Evolutionary conservation across 768 basidiomycete genomes (phyloP), one percentile per base, ranked within the genome.

Genomic region (Austroboletus festivus): DNA sequence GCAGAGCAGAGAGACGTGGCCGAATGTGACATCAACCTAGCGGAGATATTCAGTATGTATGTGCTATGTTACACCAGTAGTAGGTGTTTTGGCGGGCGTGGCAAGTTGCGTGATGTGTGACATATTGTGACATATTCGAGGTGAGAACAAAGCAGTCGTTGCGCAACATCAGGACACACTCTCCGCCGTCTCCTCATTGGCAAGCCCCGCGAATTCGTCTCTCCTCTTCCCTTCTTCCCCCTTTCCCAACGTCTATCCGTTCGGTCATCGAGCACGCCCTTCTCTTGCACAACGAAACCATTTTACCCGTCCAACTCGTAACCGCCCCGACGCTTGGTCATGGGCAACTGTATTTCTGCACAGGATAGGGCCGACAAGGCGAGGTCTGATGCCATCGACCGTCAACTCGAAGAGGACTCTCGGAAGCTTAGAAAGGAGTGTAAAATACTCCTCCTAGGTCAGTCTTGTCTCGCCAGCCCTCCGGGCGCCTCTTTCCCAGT

Each of bases 361-460:
- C 65, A 68, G 46, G 82, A 84, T 68, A 75, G 74, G 42, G 76
- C 73, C 24, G 82, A 77, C 54, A 81, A 78, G 63, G 76, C 78
- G 41, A 74, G 74, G 63, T 86, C 84, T 16, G 84, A 86, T 65
- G 72, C 74, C 60, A 93, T 93, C 58, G 91, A 93, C 76, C 80
- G 78, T 54, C 78, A 82, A 68, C 80, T 93, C 45, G 90, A 93
- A 63, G 91, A 93, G 70, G 93, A 94, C 65, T 78, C 77, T 15
- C 83, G 80, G 65, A 83, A 78, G 66, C 86, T 86, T 54, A 85
- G 85, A 64, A 82, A 84, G 59, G 93, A 94, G 64, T 93, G 90
- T 74, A 94, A 94, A 78, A 93, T 96, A 57, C 69, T 96, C 19
- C 72, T 96, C 13, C 74, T 96, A n/a, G 93, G 92, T 89, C 52